These are phyloP conservation scores for Moricandia moricandioides DNA, from an alignment of 345 rosid species.

Conservation along the genomic window DNA sequence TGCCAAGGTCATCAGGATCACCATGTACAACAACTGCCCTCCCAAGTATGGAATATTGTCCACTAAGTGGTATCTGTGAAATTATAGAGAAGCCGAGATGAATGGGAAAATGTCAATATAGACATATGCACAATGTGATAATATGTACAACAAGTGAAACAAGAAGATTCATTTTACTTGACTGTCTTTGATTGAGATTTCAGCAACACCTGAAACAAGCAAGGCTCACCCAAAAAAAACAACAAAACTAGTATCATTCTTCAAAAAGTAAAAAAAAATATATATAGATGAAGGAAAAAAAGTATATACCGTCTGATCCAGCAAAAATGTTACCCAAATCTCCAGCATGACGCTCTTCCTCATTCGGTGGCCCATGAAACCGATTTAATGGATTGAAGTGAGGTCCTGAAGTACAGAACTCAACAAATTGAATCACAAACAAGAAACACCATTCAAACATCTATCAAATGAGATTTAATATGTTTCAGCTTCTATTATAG, in stretches of 20 bases:
- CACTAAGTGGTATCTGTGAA: conserved; percentile 77
- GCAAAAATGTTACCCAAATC: conserved; percentile 90
- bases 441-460: neutral
- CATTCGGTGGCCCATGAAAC: conserved; percentile 74
- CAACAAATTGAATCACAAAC: neutral
- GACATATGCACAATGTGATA: neutral
- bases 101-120: neutral
- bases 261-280: neutral
- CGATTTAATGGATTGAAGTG: conserved; percentile 91
- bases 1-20: conserved; percentile 94
- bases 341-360: conserved; percentile 83
- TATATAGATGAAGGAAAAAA: neutral
- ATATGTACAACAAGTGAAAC: neutral
- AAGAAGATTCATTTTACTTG: conserved; percentile 45
- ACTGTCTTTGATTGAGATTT: conserved; percentile 61
- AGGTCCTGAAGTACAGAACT: conserved; percentile 53
- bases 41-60: conserved; percentile 78
- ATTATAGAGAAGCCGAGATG: conserved; percentile 12
- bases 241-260: conserved; percentile 11
- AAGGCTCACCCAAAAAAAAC: neutral
- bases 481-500: neutral
- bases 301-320: conserved; percentile 58
- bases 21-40: conserved; percentile 89
- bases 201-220: conserved; percentile 72
- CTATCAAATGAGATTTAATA: neutral